A percentile compares a stretch with the other conserved stretches of the same genome.
Conservation (phyloP, 306 rosid genomes). For the Prunus dulcis region DNA sequence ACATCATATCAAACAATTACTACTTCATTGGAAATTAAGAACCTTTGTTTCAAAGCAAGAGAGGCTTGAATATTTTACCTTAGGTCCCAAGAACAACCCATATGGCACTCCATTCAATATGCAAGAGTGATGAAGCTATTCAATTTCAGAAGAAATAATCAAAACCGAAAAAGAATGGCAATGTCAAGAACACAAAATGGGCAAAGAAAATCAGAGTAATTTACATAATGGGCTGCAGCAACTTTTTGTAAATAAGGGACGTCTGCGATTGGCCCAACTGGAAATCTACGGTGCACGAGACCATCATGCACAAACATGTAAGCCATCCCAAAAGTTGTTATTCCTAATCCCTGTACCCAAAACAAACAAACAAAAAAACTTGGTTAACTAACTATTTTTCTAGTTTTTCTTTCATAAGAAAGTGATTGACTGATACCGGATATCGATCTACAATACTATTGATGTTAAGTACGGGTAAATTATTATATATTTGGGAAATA, state of each 20-base stretch:
- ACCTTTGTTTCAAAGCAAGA: not conserved
- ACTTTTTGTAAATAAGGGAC: constrained; percentile 81
- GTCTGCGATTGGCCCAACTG: constrained; percentile 86
- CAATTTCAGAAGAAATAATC: not conserved
- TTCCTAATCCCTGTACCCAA: constrained; percentile 68
- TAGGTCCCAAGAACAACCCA: constrained; percentile 89
- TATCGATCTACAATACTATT: too few relatives aligned
- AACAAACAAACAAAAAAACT: too few relatives aligned
- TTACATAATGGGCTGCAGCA: constrained; percentile 86
- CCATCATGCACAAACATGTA: constrained; percentile 98
- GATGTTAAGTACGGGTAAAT: too few relatives aligned
- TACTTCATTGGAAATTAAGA: not conserved
- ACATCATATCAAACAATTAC: constrained; percentile 15
- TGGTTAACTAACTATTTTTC: too few relatives aligned
- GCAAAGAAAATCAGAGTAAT: not conserved
- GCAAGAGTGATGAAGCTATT: constrained; percentile 75
- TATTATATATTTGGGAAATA: not conserved
- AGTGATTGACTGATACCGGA: not conserved
- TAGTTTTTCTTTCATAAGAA: not conserved
- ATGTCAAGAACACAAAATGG: not conserved
- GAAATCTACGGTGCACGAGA: constrained; percentile 79
- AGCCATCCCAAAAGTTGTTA: constrained; percentile 85
- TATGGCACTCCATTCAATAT: constrained; percentile 75
- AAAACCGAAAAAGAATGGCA: not conserved
- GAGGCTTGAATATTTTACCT: constrained; percentile 29